Evolutionary conservation across 2,329 filamentous ascomycete species (phyloP), one percentile per base, ranked within the genome.

Genomic region (Colletotrichum godetiae): DNA sequence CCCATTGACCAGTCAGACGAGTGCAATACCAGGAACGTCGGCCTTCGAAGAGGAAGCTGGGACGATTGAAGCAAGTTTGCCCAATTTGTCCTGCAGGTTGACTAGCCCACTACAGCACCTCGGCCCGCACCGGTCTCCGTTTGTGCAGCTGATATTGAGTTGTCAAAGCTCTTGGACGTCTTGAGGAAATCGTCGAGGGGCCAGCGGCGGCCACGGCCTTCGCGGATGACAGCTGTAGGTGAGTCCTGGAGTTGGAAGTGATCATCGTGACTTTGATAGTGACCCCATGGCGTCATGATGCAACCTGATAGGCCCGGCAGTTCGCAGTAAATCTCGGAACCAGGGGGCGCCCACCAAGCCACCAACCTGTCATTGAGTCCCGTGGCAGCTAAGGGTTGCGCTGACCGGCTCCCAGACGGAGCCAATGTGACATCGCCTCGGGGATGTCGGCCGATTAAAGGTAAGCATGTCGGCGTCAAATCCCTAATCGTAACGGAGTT

Each of bases 51-150:
- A 24, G 58, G 70, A 65, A 73, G 42, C 42, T 68, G 57, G 29
- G n/a, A 52, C 13, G 8, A n/a, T 42, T 8, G 52, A 33, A 68
- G 37, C 65, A 72, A 46, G 58, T 63, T 68, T 69, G 15, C 56
- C 55, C 27, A 33, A 13, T 35, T 59, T 27, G 10, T 27, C 60
- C 33, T 64, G 66, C 55, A 65, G 42, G 15, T 10, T n/a, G 58
- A 37, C 70, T 70, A 70, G 53, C 70, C 70, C 27, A 56, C 66
- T 73, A 49, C 27, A 73, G 70, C 59, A 73, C 46, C 55, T 61
- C 70, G 66, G 60, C 70, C 70, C 66, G 66, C 67, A 52, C 27
- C 67, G 49, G n/a, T 27, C 37, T 59, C 42, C 53, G 27, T 24
- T 35, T n/a, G 59, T 57, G 31, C 42, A 49, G 27, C 59, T 56